Percentiles rank a stretch among this genome's conserved stretches.
phyloP scores from a whole-genome alignment of 2,329 filamentous ascomycete species.

The Ambrosiella cleistominuta region DNA sequence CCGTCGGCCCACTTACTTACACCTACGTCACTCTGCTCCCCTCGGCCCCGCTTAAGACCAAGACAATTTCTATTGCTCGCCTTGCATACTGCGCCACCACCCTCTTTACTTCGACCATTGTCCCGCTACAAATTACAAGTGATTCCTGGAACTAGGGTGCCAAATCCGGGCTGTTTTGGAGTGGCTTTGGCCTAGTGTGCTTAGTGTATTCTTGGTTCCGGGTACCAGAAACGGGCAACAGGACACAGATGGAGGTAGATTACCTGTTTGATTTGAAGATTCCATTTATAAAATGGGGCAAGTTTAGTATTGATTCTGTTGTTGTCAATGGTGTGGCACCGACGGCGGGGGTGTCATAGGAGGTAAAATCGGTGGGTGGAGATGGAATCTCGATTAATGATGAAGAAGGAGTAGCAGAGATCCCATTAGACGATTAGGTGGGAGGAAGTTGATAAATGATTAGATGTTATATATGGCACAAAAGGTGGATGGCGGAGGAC shows the following conservation, averaged over 20 bases:
- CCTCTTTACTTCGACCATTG: conserved; percentile 16
- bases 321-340: background rate
- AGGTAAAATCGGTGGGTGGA: background rate
- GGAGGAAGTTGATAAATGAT: background rate
- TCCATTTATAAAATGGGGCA: conserved; percentile 6
- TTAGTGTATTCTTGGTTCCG: conserved; percentile 28
- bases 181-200: conserved; percentile 22
- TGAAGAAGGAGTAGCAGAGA: background rate
- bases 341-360: background rate
- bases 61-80: conserved; percentile 19
- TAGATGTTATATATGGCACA: background rate
- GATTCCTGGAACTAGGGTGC: conserved; percentile 23
- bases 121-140: conserved; percentile 18
- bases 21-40: conserved; percentile 21
- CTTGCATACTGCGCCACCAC: conserved; percentile 18
- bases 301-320: background rate
- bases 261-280: conserved; percentile 17
- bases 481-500: background rate
- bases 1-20: conserved; percentile 21
- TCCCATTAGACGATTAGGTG: background rate
- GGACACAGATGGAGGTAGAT: conserved; percentile 19
- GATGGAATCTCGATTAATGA: background rate
- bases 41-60: conserved; percentile 20
- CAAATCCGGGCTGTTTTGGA: conserved; percentile 23
- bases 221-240: conserved; percentile 22